A percentile compares a stretch with the other conserved stretches of the same genome.
phyloP scores from a whole-genome alignment of 208 protist genomes.

The Strigomonas galati region DNA sequence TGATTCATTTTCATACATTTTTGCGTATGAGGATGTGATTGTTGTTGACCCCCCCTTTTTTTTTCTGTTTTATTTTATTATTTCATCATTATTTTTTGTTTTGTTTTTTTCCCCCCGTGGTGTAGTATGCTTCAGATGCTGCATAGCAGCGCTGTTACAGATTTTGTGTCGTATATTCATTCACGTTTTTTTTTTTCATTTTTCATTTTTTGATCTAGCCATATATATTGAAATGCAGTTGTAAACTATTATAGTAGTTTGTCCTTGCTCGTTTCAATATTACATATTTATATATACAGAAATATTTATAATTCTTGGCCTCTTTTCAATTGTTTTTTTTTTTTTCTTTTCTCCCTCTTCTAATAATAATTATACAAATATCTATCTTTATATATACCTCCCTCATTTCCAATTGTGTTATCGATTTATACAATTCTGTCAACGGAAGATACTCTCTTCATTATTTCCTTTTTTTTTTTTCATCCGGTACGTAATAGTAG shows the following conservation, averaged over 20 bases:
- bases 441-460: too few relatives aligned
- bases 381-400: background rate
- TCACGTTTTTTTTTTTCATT: constrained; percentile 11
- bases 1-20: too few relatives aligned
- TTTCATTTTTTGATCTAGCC: background rate
- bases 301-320: background rate
- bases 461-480: too few relatives aligned
- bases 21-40: too few relatives aligned
- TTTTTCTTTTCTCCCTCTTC: background rate
- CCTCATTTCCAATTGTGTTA: background rate
- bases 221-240: constrained; percentile 2
- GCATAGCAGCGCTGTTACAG: too few relatives aligned
- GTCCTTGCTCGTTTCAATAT: background rate
- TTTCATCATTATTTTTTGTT: background rate
- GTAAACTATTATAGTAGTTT: background rate
- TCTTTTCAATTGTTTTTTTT: constrained; percentile 4
- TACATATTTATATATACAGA: background rate
- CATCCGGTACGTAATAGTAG: too few relatives aligned
- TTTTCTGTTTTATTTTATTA: too few relatives aligned
- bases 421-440: too few relatives aligned
- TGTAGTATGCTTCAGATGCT: too few relatives aligned
- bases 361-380: background rate
- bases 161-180: too few relatives aligned
- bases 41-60: too few relatives aligned
- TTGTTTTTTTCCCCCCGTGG: too few relatives aligned